phyloP scores from a whole-genome alignment of 1,284 basidiomycete genomes.

The Cutaneotrichosporon dermatis region DNA sequence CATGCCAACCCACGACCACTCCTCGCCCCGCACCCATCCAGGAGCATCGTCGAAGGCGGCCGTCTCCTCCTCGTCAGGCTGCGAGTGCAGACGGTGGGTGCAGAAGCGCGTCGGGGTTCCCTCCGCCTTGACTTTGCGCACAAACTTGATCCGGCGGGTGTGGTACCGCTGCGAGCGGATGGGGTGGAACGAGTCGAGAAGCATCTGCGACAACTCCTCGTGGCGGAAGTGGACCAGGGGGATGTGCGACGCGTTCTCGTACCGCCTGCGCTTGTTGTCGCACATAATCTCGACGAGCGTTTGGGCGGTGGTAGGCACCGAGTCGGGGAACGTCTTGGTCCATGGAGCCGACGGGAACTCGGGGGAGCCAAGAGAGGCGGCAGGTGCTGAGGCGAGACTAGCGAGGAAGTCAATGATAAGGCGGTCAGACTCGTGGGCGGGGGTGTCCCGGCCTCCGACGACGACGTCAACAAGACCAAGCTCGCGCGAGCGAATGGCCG shows the following conservation, averaged over 20 bases:
- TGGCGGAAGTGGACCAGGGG: conserved; percentile 43
- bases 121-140: conserved; percentile 48
- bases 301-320: neutral
- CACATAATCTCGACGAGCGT: conserved; percentile 29
- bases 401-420: conserved; percentile 29
- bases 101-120: conserved; percentile 48
- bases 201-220: conserved; percentile 52
- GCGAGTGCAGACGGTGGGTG: conserved; percentile 32
- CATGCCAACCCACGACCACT: conserved; percentile 43
- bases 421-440: conserved; percentile 19
- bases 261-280: conserved; percentile 37
- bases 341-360: conserved; percentile 24
- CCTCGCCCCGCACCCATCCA: conserved; percentile 42
- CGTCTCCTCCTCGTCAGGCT: conserved; percentile 44
- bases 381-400: conserved; percentile 13
- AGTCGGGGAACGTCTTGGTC: conserved; percentile 11
- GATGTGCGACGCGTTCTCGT: conserved; percentile 26
- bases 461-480: conserved; percentile 44
- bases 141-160: conserved; percentile 49
- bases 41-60: conserved; percentile 44
- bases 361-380: neutral
- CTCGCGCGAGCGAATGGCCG: conserved; percentile 30
- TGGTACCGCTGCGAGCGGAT: conserved; percentile 48
- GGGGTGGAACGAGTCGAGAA: conserved; percentile 51
- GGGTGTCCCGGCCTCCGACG: conserved; percentile 21